phyloP scores from a whole-genome alignment of 2,329 filamentous ascomycete species.

The Monilinia laxa region DNA sequence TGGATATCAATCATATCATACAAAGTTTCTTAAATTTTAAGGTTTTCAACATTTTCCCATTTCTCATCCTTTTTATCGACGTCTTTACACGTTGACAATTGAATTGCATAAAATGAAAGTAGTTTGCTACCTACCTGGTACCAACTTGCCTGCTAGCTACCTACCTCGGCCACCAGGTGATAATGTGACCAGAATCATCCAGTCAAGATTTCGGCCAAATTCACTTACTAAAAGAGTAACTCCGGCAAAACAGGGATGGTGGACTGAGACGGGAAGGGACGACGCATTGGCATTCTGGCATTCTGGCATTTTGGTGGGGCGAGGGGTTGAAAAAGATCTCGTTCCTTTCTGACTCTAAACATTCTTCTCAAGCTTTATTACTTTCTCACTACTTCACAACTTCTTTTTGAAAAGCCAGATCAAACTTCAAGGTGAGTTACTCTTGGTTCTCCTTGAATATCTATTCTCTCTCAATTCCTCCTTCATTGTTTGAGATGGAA shows the following conservation, averaged over 20 bases:
- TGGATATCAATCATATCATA: no score
- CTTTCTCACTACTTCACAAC: slow-evolving; percentile 4
- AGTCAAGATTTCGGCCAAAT: slow-evolving; percentile 13
- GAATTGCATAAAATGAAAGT: background rate
- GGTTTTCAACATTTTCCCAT: background rate
- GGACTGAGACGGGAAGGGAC: slow-evolving; percentile 18
- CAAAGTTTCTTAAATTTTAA: background rate
- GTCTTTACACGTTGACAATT: background rate
- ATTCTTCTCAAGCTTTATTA: slow-evolving; percentile 19
- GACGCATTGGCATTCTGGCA: slow-evolving; percentile 16
- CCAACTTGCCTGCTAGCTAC: no score
- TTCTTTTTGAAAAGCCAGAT: slow-evolving; percentile 3
- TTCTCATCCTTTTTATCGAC: background rate
- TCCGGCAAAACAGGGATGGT: slow-evolving; percentile 14
- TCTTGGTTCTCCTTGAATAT: background rate
- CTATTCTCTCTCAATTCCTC: background rate
- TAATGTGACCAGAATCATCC: background rate
- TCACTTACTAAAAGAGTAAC: slow-evolving; percentile 15
- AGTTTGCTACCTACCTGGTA: background rate
- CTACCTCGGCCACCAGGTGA: no score
- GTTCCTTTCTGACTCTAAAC: slow-evolving; percentile 19
- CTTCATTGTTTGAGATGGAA: background rate
- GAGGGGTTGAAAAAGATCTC: slow-evolving; percentile 24
- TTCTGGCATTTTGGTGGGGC: slow-evolving; percentile 19
- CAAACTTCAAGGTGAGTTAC: slow-evolving; percentile 10